These are phyloP conservation scores for Zalaria obscura DNA, from an alignment of 2,329 filamentous ascomycete genomes.

Conservation along the genomic window DNA sequence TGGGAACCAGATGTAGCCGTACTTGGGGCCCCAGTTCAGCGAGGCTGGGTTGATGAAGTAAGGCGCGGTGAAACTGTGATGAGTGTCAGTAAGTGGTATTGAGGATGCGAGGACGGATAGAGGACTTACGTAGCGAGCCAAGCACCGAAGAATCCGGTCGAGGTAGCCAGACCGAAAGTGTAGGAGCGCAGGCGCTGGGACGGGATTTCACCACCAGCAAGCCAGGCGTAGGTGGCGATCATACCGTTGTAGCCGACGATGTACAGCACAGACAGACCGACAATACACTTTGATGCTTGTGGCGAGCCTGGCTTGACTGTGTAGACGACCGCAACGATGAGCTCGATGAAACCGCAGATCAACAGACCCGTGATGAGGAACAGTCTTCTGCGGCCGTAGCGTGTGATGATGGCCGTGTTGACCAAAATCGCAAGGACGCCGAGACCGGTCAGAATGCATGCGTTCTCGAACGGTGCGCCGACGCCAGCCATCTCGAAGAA, in stretches of 20 bases:
- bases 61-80: constrained; percentile 34
- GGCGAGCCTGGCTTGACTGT: constrained; percentile 24
- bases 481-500: constrained; percentile 47
- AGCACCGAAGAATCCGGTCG: constrained; percentile 40
- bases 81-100: not conserved
- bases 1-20: constrained; percentile 42
- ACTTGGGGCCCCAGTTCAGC: constrained; percentile 43
- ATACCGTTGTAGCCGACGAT: constrained; percentile 39
- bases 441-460: constrained; percentile 39
- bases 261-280: constrained; percentile 39
- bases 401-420: constrained; percentile 39
- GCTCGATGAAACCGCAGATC: constrained; percentile 39
- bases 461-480: constrained; percentile 40
- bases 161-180: constrained; percentile 41
- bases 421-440: constrained; percentile 41
- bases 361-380: constrained; percentile 38
- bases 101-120: not conserved
- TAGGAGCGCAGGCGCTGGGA: constrained; percentile 42
- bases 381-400: constrained; percentile 37
- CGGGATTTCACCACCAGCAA: constrained; percentile 42
- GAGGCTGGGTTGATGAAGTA: constrained; percentile 44
- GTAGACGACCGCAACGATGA: constrained; percentile 40
- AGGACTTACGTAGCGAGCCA: constrained; percentile 34
- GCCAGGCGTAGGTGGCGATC: constrained; percentile 42
- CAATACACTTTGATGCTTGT: constrained; percentile 31